Percentiles rank a stretch among this genome's conserved stretches.
These are phyloP conservation scores for Peziza echinospora DNA, from an alignment of 495 filamentous ascomycete genomes.

Conservation along the genomic window DNA sequence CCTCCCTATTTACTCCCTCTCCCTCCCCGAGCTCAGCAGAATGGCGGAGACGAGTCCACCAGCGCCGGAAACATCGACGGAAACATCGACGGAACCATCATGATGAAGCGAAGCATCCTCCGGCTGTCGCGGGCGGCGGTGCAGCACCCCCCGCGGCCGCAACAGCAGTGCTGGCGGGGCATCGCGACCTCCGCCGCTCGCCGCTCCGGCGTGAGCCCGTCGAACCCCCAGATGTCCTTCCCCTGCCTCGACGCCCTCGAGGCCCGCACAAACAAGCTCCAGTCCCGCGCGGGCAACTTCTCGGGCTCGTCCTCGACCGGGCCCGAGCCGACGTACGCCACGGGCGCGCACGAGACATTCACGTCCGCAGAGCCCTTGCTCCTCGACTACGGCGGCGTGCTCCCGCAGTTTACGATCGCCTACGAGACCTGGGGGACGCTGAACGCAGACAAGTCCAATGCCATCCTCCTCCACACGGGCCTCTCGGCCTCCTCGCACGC, in stretches of 20 bases:
- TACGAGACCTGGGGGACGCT: conserved; percentile 85
- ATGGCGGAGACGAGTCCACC: too few species aligned
- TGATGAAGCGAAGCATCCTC: too few species aligned
- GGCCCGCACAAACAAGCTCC: conserved; percentile 52
- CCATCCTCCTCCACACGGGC: conserved; percentile 79
- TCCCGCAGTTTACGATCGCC: conserved; percentile 69
- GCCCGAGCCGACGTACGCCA: conserved; percentile 85
- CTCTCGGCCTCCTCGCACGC: conserved; percentile 92
- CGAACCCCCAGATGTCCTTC: conserved; percentile 84
- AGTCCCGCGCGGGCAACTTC: conserved; percentile 35
- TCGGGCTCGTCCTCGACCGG: conserved; percentile 25
- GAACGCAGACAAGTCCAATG: conserved; percentile 68
- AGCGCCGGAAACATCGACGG: too few species aligned
- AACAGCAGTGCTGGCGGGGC: too few species aligned
- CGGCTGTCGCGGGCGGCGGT: too few species aligned
- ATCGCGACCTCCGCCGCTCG: conserved; percentile 4
- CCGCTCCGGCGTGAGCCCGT: conserved; percentile 26
- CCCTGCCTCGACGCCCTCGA: conserved; percentile 89
- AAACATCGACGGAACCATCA: too few species aligned
- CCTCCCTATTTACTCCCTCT: too few species aligned
- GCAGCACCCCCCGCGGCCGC: too few species aligned
- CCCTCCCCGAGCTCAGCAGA: too few species aligned
- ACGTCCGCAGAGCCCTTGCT: conserved; percentile 52
- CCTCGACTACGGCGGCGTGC: conserved; percentile 79
- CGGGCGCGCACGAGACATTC: conserved; percentile 56